Base-by-base conservation (phyloP, 164 flowering plant species). In the Tinospora cordifolia region DNA sequence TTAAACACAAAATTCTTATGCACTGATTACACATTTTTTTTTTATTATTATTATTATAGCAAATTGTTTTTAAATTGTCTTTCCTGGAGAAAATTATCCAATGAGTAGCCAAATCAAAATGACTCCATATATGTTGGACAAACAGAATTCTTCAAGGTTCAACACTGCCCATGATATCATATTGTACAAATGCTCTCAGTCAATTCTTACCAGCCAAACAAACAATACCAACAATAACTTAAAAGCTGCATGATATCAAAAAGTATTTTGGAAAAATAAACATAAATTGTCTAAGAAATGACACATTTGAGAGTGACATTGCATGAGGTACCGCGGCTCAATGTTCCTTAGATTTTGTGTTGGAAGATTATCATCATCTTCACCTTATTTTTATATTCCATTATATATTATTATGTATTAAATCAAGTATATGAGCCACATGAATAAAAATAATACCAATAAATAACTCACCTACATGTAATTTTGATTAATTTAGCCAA, bases 61-160 rank as follows among this genome's bases (percentile, higher is more conserved):
- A 30, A 30, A 30, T 30, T 30, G 36, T 4, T 30, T 30, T 30
- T n/a, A n/a, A n/a, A n/a, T 30, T 30, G 36, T 30, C 4, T 30
- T 30, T 30, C 36, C 36, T 30, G 2, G 36, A 30, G 36, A 30
- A 30, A 30, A 30, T 30, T 30, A n/a, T n/a, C n/a, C n/a, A n/a
- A n/a, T n/a, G n/a, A 30, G 36, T 30, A 30, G 24, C 2, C 7
- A 11, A n/a, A 17, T 64, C 34, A 13, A 57, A 19, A 12, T 27
- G 34, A 21, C 36, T 63, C 66, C 66, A 27, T 34, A 21, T 38
- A 36, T 27, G 66, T 64, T 64, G 66, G 66, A 64, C 66, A 27
- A 38, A 30, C 41, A 34, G 40, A 64, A 34, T 64, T 36, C 41
- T 36, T 64, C 41, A 6, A 34, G 11, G n/a, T 54, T 54, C 25